Conservation (phyloP, 1,139 yeast species). For the Suhomyces bolitotheri region DNA sequence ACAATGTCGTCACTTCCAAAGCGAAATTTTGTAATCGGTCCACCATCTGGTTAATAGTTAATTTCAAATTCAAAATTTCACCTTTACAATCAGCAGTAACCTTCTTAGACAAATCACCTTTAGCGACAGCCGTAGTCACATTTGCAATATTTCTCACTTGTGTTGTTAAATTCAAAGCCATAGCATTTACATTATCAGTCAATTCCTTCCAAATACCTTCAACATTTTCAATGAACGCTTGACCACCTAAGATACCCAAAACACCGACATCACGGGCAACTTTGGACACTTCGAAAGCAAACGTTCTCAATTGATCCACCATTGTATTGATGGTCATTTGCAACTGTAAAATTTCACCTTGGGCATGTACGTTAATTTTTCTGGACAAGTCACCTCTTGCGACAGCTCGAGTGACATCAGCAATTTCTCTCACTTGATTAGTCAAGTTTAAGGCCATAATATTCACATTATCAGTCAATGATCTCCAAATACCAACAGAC, state of each 20-base stretch:
- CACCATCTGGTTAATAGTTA: conserved; percentile 83
- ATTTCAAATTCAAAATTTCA: conserved; percentile 76
- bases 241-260: conserved; percentile 84
- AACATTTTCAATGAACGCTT: conserved; percentile 79
- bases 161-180: conserved; percentile 84
- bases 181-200: conserved; percentile 86
- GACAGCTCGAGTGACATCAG: conserved; percentile 84
- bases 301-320: conserved; percentile 87
- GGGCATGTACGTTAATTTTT: conserved; percentile 80
- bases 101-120: conserved; percentile 81
- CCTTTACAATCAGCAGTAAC: conserved; percentile 91
- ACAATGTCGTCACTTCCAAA: conserved; percentile 82
- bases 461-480: conserved; percentile 79
- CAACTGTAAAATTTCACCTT: conserved; percentile 75
- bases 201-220: conserved; percentile 90
- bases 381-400: conserved; percentile 78
- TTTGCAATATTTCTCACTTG: conserved; percentile 89
- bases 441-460: conserved; percentile 86
- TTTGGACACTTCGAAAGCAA: conserved; percentile 85
- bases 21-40: conserved; percentile 87
- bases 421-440: conserved; percentile 81
- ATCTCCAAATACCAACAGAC: conserved; percentile 84
- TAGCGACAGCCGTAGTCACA: conserved; percentile 91
- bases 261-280: conserved; percentile 92
- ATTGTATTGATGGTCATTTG: conserved; percentile 80